These are phyloP conservation scores for Talinum fruticosum DNA, from an alignment of 148 eudicot genomes.

Conservation along the genomic window DNA sequence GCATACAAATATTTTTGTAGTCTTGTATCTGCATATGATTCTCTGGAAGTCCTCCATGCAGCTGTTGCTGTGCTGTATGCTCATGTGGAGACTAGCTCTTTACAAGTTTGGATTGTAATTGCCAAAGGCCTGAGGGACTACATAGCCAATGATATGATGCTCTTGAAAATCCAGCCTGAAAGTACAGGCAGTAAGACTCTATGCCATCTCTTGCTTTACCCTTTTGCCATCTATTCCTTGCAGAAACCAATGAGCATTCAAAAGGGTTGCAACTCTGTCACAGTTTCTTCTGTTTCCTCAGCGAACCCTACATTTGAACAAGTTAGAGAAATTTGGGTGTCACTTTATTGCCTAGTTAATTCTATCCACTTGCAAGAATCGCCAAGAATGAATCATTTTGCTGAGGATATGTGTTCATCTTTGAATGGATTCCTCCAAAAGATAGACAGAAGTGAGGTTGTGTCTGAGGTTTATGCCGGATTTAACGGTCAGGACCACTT, in stretches of 20 bases:
- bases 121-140: conserved; percentile 49
- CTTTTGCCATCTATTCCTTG: too few species aligned
- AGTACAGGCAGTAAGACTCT: too few species aligned
- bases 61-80: conserved; percentile 45
- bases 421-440: conserved; percentile 45
- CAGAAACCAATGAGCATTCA: too few species aligned
- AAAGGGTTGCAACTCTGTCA: conserved; percentile 17
- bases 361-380: conserved; percentile 26
- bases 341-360: conserved; percentile 50
- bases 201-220: too few species aligned
- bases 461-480: conserved; percentile 20
- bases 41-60: conserved; percentile 48
- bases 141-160: conserved; percentile 34
- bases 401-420: conserved; percentile 45
- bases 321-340: conserved; percentile 53
- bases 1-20: conserved; percentile 33
- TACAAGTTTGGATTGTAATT: conserved; percentile 68
- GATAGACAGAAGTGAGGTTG: conserved; percentile 18
- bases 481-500: conserved; percentile 19
- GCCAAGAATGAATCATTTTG: conserved; percentile 35
- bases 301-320: conserved; percentile 33
- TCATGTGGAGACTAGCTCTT: conserved; percentile 27
- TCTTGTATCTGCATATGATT: conserved; percentile 43
- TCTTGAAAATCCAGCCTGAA: conserved; percentile 36
- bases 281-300: conserved; percentile 21